These are phyloP conservation scores for Trifolium dubium DNA, from an alignment of 306 rosid genomes.

Conservation along the genomic window DNA sequence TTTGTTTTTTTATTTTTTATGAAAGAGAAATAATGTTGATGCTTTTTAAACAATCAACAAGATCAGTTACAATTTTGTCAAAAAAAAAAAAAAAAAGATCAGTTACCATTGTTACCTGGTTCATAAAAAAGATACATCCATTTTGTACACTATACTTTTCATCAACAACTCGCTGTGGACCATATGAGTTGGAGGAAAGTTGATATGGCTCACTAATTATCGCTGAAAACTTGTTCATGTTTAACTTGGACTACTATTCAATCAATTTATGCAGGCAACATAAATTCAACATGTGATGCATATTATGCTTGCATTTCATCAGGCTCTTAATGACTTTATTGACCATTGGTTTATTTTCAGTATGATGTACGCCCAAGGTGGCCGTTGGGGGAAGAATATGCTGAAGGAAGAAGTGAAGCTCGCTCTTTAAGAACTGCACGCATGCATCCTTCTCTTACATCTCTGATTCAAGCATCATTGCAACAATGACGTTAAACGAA, in stretches of 20 bases:
- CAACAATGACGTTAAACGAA: constrained; percentile 53
- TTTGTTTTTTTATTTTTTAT: not conserved
- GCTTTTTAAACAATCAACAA: not conserved
- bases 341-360: constrained; percentile 46
- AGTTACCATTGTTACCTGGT: not conserved
- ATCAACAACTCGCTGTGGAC: constrained; percentile 8
- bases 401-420: constrained; percentile 81
- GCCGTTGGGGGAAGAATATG: constrained; percentile 92
- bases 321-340: not conserved
- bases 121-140: not conserved
- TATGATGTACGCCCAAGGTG: constrained; percentile 91
- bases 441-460: constrained; percentile 89
- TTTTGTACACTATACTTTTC: not conserved
- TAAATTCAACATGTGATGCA: not conserved
- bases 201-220: not conserved
- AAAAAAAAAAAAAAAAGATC: too few relatives aligned
- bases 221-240: constrained; percentile 26
- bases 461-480: constrained; percentile 74
- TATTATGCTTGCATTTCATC: not conserved
- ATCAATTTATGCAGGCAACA: not conserved
- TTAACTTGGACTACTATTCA: not conserved
- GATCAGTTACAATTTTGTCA: constrained; percentile 24
- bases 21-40: not conserved
- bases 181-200: constrained; percentile 19
- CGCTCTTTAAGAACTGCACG: constrained; percentile 84